These are phyloP conservation scores for Trichoderma pleuroti DNA, from an alignment of 2,329 filamentous ascomycete genomes.

Conservation along the genomic window DNA sequence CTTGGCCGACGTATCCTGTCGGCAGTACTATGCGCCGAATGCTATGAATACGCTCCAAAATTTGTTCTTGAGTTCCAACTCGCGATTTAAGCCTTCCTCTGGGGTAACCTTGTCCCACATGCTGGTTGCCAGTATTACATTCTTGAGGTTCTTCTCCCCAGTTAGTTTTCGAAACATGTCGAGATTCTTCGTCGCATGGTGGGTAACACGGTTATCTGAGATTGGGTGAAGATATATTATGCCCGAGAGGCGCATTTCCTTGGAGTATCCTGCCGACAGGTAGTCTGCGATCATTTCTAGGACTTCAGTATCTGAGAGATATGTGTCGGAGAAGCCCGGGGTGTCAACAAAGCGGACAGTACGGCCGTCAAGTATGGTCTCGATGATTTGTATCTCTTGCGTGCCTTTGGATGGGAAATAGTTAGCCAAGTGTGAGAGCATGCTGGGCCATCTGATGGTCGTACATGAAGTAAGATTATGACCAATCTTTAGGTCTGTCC, in stretches of 20 bases:
- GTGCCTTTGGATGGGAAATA: neutral
- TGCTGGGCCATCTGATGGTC: neutral
- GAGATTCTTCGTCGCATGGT: conserved; percentile 36
- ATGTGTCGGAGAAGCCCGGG: conserved; percentile 43
- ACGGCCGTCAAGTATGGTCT: neutral
- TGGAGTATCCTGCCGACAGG: conserved; percentile 28
- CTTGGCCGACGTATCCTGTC: neutral
- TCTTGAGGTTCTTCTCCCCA: conserved; percentile 32
- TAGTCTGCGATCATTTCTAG: conserved; percentile 36
- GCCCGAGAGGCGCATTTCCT: conserved; percentile 29
- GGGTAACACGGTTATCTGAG: conserved; percentile 32
- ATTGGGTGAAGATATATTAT: conserved; percentile 42
- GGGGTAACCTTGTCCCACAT: conserved; percentile 30
- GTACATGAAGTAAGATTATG: conserved; percentile 22
- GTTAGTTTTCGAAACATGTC: conserved; percentile 38
- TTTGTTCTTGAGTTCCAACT: conserved; percentile 6
- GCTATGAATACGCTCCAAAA: conserved; percentile 17
- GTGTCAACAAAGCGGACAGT: conserved; percentile 37
- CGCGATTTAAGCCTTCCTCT: conserved; percentile 11
- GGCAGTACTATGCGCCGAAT: neutral
- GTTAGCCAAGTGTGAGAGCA: neutral
- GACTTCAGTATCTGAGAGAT: conserved; percentile 38
- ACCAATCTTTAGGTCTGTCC: conserved; percentile 23
- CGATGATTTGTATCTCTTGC: conserved; percentile 5
- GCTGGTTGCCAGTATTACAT: conserved; percentile 36